These are phyloP conservation scores for Aurantiochytrium sp. DNA, from an alignment of 108 stramenopile species.

Conservation along the genomic window DNA sequence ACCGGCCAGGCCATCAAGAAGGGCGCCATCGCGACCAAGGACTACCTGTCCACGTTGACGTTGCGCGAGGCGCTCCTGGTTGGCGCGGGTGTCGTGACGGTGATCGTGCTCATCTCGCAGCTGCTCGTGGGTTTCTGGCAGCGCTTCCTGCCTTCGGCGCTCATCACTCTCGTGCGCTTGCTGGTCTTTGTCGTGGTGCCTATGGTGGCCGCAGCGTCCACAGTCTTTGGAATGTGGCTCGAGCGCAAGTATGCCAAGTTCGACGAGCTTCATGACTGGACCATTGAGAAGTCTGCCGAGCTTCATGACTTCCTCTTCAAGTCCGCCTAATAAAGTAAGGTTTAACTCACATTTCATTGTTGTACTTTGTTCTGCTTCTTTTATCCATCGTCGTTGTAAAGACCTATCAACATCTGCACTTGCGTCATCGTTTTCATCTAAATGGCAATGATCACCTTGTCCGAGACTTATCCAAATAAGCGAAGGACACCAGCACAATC, in stretches of 20 bases:
- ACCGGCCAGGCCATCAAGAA: not conserved
- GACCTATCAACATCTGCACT: too few relatives aligned
- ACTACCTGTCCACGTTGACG: not conserved
- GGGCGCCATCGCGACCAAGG: not conserved
- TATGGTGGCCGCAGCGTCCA: not conserved
- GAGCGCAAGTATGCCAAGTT: not conserved
- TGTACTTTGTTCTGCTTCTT: too few relatives aligned
- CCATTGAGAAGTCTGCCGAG: not conserved
- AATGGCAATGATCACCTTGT: too few relatives aligned
- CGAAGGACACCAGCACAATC: too few relatives aligned
- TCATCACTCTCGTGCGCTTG: not conserved
- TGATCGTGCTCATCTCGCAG: not conserved
- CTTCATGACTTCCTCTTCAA: not conserved
- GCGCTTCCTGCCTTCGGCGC: not conserved
- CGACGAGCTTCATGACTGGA: slow-evolving; percentile 5
- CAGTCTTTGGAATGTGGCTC: slow-evolving; percentile 10
- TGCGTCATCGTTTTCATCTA: too few relatives aligned
- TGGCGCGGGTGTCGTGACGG: not conserved
- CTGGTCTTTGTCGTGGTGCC: not conserved
- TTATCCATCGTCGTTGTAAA: too few relatives aligned
- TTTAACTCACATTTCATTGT: too few relatives aligned
- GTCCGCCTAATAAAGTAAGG: not conserved
- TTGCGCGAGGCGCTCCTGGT: not conserved
- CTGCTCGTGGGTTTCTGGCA: slow-evolving; percentile 12
- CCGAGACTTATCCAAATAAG: too few relatives aligned